Evolutionary conservation across 306 rosid genomes (phyloP).

Genomic region (Fagus sylvatica): DNA sequence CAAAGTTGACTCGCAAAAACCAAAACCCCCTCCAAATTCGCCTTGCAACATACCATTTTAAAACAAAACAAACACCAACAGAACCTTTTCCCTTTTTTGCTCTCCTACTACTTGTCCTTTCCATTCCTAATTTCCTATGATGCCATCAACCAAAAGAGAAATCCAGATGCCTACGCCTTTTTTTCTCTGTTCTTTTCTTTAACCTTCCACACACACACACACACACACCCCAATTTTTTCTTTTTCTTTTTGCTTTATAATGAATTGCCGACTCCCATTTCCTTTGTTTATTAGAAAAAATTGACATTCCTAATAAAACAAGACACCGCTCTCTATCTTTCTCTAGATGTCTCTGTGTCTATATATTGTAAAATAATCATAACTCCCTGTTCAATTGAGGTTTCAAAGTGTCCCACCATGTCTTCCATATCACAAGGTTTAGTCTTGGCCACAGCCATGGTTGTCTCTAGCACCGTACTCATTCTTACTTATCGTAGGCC

Average conservation of each 20-base stretch:
- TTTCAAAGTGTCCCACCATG: slow-evolving; percentile 33
- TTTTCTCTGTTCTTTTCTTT: too few species aligned
- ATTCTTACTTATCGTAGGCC: slow-evolving; percentile 37
- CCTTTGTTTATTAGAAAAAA: background rate
- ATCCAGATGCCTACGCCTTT: background rate
- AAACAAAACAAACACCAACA: background rate
- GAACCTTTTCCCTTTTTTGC: too few species aligned
- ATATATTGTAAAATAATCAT: too few species aligned
- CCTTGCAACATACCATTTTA: too few species aligned
- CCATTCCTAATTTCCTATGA: background rate
- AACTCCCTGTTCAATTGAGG: background rate
- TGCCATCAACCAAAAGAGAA: background rate
- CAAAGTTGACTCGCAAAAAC: slow-evolving; percentile 1
- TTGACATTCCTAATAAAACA: background rate
- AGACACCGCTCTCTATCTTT: too few species aligned
- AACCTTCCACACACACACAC: background rate
- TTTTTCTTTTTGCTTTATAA: background rate
- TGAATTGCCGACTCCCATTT: too few species aligned
- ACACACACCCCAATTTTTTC: background rate
- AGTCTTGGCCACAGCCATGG: slow-evolving; percentile 58
- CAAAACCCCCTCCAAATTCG: background rate
- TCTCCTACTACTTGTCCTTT: background rate
- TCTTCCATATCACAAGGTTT: slow-evolving; percentile 45
- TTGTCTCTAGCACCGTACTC: slow-evolving; percentile 49
- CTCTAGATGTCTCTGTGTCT: too few species aligned